These are phyloP conservation scores for Xylaria sp. DNA, from an alignment of 2,329 filamentous ascomycete species.

Conservation along the genomic window DNA sequence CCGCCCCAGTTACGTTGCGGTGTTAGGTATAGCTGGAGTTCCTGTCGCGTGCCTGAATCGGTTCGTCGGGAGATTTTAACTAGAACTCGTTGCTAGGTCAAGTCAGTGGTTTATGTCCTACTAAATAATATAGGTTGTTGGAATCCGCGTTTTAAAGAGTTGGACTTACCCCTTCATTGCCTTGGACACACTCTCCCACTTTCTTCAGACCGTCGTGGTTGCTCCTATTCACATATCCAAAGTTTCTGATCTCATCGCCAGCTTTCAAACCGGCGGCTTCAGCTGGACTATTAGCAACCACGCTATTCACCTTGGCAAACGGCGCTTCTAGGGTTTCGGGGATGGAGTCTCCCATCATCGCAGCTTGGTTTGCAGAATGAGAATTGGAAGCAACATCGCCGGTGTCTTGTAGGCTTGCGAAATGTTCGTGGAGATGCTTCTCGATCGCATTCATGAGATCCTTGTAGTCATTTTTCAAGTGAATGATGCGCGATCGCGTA, in stretches of 20 bases:
- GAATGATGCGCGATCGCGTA: constrained; percentile 89
- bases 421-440: constrained; percentile 86
- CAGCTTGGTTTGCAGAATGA: constrained; percentile 37
- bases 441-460: constrained; percentile 86
- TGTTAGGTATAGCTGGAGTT: constrained; percentile 76
- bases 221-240: constrained; percentile 82
- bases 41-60: constrained; percentile 56
- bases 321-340: constrained; percentile 56
- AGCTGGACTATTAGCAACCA: constrained; percentile 82
- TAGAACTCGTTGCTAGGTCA: constrained; percentile 70
- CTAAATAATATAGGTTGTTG: not conserved
- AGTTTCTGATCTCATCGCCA: constrained; percentile 84
- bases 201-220: constrained; percentile 89
- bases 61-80: constrained; percentile 71
- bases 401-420: constrained; percentile 73
- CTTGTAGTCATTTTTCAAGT: constrained; percentile 93
- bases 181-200: constrained; percentile 89
- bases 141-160: not conserved
- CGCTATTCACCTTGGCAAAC: constrained; percentile 91
- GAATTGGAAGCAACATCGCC: constrained; percentile 51
- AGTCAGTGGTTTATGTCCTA: constrained; percentile 21
- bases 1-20: constrained; percentile 90
- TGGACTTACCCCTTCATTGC: constrained; percentile 83
- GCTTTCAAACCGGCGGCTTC: constrained; percentile 80
- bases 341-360: constrained; percentile 49